Evolutionary conservation across 768 basidiomycete species (phyloP), one percentile per base, ranked within the genome.

Genomic region (Fibroporia radiculosa): DNA sequence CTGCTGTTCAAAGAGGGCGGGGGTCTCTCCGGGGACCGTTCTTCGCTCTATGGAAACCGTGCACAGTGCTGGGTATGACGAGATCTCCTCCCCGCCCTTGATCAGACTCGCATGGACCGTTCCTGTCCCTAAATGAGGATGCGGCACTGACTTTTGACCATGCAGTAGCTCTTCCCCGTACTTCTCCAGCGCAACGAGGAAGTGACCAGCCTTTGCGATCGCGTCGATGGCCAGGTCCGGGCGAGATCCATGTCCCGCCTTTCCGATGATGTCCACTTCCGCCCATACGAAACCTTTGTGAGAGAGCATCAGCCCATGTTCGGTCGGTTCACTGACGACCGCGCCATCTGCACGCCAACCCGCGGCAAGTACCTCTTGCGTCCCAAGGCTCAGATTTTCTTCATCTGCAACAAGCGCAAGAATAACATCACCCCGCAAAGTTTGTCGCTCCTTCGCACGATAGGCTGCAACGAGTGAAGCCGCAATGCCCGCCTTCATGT

Each of bases 271-370:
- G 8, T 44, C 42, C 4, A 44, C 33, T 14, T 34, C 33, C 3
- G 32, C 33, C 42, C 42, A 44, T n/a, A 44, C 42, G 26, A 44
- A 44, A 25, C 42, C 42, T 18, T 44, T 44, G 42, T 44, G 42
- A 22, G 42, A 20, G n/a, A 44, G 42, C 42, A 44, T 44, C 18
- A 44, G 20, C 5, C 19, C 33, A 18, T 34, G 32, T 11, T 33
- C 33, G 7, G 42, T 44, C 24, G 42, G 42, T 16, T 44, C 42
- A 33, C 42, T 44, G 16, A 44, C 42, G 6, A 44, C 42, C 10
- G 42, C 42, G 10, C 27, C 42, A 18, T 44, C 42, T 11, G 42
- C 42, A 10, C 42, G 31, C 42, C 42, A 44, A 5, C 42, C 42
- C 11, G 42, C 42, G 2, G 31, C 31, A 20, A 44, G 22, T 11